phyloP scores from a whole-genome alignment of 768 basidiomycete genomes.

The Boletus subcaerulescens region DNA sequence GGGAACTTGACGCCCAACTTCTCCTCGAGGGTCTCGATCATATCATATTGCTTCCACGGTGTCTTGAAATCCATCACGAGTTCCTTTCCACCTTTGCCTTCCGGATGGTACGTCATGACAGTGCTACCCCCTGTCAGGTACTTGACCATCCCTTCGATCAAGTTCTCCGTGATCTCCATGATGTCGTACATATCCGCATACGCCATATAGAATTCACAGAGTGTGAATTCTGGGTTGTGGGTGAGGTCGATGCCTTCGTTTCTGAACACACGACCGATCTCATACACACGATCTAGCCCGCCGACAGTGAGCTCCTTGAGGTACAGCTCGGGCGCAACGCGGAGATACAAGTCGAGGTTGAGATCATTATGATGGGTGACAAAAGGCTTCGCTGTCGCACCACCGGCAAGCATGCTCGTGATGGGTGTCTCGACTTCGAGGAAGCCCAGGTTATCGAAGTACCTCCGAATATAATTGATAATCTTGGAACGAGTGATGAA shows the following conservation, averaged over 20 bases:
- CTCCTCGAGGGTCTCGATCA: slow-evolving; percentile 95
- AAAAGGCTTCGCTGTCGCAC: slow-evolving; percentile 98
- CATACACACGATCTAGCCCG: slow-evolving; percentile 95
- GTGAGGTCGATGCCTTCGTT: slow-evolving; percentile 99
- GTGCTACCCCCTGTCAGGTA: slow-evolving; percentile 78
- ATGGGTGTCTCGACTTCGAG: slow-evolving; percentile 99
- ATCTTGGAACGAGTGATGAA: slow-evolving; percentile 89
- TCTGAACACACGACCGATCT: slow-evolving; percentile 96
- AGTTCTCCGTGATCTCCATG: slow-evolving; percentile 93
- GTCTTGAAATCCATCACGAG: slow-evolving; percentile 83
- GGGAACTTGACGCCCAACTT: slow-evolving; percentile 92
- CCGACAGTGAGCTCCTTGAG: slow-evolving; percentile 97
- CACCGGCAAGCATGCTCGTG: slow-evolving; percentile 94
- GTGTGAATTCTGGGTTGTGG: slow-evolving; percentile 98
- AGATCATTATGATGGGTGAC: slow-evolving; percentile 99
- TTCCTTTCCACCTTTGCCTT: slow-evolving; percentile 81
- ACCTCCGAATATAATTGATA: slow-evolving; percentile 90
- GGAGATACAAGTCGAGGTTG: slow-evolving; percentile 92
- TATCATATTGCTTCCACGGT: slow-evolving; percentile 98
- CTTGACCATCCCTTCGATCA: slow-evolving; percentile 91
- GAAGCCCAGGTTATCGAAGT: slow-evolving; percentile 88
- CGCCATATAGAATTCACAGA: slow-evolving; percentile 99
- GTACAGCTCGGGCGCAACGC: slow-evolving; percentile 96
- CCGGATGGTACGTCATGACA: slow-evolving; percentile 83
- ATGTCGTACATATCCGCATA: slow-evolving; percentile 99